Percentiles rank a stretch among this genome's conserved stretches.
These are phyloP conservation scores for Xylaria sp. DNA, from an alignment of 2,329 filamentous ascomycete species.

Conservation along the genomic window DNA sequence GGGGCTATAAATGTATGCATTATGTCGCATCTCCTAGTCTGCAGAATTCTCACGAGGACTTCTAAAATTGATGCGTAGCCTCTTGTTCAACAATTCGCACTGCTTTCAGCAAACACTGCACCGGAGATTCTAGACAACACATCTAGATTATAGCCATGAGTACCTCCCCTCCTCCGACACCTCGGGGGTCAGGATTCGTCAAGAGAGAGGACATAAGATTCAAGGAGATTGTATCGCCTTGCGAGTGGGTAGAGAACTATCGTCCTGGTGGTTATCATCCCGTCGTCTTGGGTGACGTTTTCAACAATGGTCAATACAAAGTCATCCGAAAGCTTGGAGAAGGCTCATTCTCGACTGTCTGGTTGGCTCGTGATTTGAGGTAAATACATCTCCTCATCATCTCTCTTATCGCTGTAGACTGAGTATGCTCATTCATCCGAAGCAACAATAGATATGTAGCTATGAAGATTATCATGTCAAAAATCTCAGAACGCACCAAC, in stretches of 20 bases:
- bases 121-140: conserved; percentile 24
- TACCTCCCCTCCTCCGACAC: conserved; percentile 36
- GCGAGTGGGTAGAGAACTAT: conserved; percentile 47
- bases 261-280: conserved; percentile 47
- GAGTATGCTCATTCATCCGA: conserved; percentile 21
- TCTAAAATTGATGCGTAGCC: conserved; percentile 15
- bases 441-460: conserved; percentile 47
- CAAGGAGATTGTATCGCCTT: conserved; percentile 43
- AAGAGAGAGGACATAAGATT: conserved; percentile 42
- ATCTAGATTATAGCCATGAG: conserved; percentile 22
- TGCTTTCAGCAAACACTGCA: conserved; percentile 14
- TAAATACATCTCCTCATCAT: conserved; percentile 32
- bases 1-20: conserved; percentile 16
- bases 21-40: conserved; percentile 10
- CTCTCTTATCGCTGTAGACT: conserved; percentile 17
- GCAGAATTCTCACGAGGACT: conserved; percentile 10
- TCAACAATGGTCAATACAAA: conserved; percentile 46
- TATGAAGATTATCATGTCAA: conserved; percentile 39
- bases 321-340: conserved; percentile 48
- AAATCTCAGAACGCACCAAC: conserved; percentile 29
- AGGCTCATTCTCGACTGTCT: conserved; percentile 46
- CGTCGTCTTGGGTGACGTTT: conserved; percentile 44
- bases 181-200: conserved; percentile 23
- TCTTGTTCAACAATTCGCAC: conserved; percentile 19
- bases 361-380: conserved; percentile 48